Evolutionary conservation across 2,329 filamentous ascomycete species (phyloP), one percentile per base, ranked within the genome.

Genomic region (Aspergillus vadensis): DNA sequence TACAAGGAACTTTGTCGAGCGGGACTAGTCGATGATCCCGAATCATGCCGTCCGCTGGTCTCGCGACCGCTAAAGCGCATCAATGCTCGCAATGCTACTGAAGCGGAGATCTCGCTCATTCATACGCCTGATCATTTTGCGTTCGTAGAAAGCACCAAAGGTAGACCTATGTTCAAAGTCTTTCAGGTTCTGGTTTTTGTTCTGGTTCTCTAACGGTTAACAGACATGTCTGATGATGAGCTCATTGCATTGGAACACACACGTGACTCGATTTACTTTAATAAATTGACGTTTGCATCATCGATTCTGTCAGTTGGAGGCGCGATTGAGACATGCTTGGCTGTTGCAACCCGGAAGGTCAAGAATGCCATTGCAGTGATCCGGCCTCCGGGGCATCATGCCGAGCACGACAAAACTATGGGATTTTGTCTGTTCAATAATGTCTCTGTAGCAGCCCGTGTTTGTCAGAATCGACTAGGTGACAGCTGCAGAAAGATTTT

Each of bases 351-450:
- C 2, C 90, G 91, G 3, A 85, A 87, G 59, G 90, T 97, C 55
- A 97, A 96, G 76, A 99, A 99, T 71, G 92, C 91, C 0, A 95
- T 99, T 73, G 95, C 95, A 1, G 89, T 99, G 39, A 97, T 99
- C 69, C 87, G 95, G 14, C 95, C 95, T 2, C 95, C 95, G 0
- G 95, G 95, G 0, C 95, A 99, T 71, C 95, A 99, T 75, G 95
- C 95, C 1, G 95, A 99, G 73, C 88, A 87, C 60, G 85, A 95
- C 69, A 83, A 88, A 38, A 86, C 94, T 0, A 95, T 97, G 84
- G 95, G 95, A 0, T 99, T 99, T 72, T 99, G 95, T 74, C 86
- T 98, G 61, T 98, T 98, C 80, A 97, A 99, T 79, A 99, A 99
- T 71, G 95, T 98, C 3, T 92, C 91, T 19, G 90, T 99, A 60